phyloP scores from a whole-genome alignment of 2,329 filamentous ascomycete genomes.

The Fusarium compactum region DNA sequence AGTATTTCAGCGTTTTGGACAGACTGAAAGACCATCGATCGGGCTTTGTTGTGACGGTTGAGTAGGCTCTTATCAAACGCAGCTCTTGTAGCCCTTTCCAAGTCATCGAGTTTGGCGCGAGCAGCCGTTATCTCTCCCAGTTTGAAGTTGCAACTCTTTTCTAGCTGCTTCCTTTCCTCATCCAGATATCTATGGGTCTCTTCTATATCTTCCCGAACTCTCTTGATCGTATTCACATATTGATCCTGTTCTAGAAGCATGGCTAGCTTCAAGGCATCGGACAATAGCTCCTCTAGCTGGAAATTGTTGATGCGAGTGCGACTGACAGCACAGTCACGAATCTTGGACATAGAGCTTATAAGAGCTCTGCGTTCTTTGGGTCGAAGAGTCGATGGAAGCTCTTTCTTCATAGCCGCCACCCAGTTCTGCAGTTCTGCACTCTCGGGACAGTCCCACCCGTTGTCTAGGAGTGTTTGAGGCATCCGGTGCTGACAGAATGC shows the following conservation, averaged over 20 bases:
- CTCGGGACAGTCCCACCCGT: constrained; percentile 5
- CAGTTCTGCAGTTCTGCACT: not conserved
- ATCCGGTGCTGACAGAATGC: not conserved
- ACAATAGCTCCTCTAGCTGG: rapidly evolving
- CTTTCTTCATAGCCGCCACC: not conserved
- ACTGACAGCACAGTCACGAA: not conserved
- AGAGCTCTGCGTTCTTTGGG: rapidly evolving
- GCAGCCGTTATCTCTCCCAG: not conserved
- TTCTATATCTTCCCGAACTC: rapidly evolving
- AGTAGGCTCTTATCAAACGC: not conserved
- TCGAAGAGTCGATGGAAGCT: rapidly evolving
- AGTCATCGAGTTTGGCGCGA: not conserved
- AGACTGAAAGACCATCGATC: not conserved
- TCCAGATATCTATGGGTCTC: not conserved
- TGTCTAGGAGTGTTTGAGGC: not conserved
- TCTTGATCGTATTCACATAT: rapidly evolving
- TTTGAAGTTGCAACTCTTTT: rapidly evolving
- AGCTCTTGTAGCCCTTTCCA: not conserved
- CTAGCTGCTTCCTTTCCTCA: rapidly evolving
- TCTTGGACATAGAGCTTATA: rapidly evolving
- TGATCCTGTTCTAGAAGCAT: rapidly evolving
- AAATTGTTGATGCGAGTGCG: not conserved
- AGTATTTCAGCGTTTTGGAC: not conserved
- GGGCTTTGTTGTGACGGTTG: not conserved
- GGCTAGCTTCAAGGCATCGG: not conserved